Conservation (phyloP, 768 basidiomycete species). For the Cubamyces lactineus region DNA sequence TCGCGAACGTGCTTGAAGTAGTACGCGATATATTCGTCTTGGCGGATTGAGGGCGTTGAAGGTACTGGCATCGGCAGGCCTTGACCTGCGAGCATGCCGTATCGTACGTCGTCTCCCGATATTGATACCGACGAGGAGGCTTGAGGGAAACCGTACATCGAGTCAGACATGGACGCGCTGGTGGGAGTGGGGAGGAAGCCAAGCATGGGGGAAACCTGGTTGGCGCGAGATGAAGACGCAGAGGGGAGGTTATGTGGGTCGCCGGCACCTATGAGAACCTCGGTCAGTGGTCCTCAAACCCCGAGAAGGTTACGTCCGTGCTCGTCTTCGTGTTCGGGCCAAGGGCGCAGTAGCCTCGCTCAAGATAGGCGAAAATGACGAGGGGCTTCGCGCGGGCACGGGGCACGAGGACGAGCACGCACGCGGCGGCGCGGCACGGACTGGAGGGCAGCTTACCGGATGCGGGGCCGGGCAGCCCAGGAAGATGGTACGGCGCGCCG, state of each 20-base stretch:
- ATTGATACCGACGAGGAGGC: constrained; percentile 8
- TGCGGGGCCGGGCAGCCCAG: constrained; percentile 14
- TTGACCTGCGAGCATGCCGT: constrained; percentile 10
- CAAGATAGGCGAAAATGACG: constrained; percentile 13
- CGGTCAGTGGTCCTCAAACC: constrained; percentile 16
- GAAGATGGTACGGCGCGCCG: constrained; percentile 16
- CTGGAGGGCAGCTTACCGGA: constrained; percentile 19
- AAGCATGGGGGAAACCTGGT: constrained; percentile 32
- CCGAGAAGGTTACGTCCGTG: constrained; percentile 21
- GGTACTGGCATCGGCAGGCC: constrained; percentile 34
- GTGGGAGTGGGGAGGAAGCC: constrained; percentile 40
- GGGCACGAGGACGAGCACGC: constrained; percentile 14
- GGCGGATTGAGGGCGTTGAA: constrained; percentile 46
- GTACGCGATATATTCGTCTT: constrained; percentile 66
- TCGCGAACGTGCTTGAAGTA: constrained; percentile 76
- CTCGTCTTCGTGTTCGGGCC: constrained; percentile 12
- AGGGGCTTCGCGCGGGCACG: constrained; percentile 15
- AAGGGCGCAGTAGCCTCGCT: constrained; percentile 9
- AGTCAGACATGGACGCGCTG: constrained; percentile 11
- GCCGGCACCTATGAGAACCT: constrained; percentile 17
- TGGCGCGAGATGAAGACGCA: constrained; percentile 38
- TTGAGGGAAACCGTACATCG: constrained; percentile 19
- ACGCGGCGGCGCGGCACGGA: constrained; percentile 5
- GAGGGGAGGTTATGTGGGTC: constrained; percentile 20
- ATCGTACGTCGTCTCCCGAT: constrained; percentile 19